Base-by-base conservation (phyloP, 2,329 filamentous ascomycete genomes). In the Fusarium sp. region DNA sequence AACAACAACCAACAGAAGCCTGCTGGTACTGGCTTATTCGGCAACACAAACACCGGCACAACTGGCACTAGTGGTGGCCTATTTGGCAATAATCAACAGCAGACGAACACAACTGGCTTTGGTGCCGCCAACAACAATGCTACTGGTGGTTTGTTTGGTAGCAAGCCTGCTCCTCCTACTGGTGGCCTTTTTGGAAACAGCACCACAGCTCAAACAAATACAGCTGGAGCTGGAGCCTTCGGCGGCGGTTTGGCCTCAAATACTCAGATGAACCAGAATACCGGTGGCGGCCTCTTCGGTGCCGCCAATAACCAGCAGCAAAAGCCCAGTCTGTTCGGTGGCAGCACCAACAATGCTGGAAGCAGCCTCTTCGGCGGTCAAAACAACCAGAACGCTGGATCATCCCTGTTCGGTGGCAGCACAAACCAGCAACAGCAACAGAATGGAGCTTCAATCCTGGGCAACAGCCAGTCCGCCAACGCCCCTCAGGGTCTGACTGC, bases 401-500 rank as follows among this genome's bases (percentile, higher is more conserved):
- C 81, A 7, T 76, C 76, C 10, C 44, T 88, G 18, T 89, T 89
- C 61, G 86, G 86, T 17, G 78, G 77, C 60, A 82, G 81, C 46
- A 82, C 82, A 53, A 83, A 84, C 59, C 83, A 86, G 46, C 86
- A 89, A 61, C 88, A 88, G 63, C 82, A 83, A 36, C 85, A 86
- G 70, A 79, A 80, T 31, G 85, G 88, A 27, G 83, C 82, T 65
- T 92, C 91, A 0, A 77, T 93, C 5, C 89, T 94, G 54, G 89
- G 89, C 25, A 85, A 80, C 66, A 85, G 86, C 2, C 86, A 83
- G 57, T 79, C 79, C 36, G 82, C 83, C 62, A 81, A 81, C 13
- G 88, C 88, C n/a, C 87, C 87, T 20, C 90, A 93, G 77, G 84
- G 87, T 22, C 84, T 97, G 65, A 94, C 92, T 38, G 91, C 94